A percentile compares a stretch with the other conserved stretches of the same genome.
These are phyloP conservation scores for Cryptosporidium meleagridis DNA, from an alignment of 169 alveolate species.

Conservation along the genomic window DNA sequence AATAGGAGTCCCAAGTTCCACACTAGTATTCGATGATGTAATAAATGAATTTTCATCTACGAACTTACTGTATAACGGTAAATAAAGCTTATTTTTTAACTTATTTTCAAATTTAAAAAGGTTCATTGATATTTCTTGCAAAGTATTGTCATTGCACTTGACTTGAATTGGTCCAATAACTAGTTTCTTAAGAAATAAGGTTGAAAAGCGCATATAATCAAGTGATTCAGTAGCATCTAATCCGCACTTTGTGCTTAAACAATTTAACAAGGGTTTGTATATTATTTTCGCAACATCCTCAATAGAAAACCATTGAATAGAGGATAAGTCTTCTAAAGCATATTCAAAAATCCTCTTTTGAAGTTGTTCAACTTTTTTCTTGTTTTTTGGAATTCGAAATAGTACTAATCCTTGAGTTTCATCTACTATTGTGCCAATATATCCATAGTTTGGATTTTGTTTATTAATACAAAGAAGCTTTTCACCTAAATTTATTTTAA, in stretches of 20 bases:
- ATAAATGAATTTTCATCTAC: conserved; percentile 7
- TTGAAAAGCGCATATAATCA: conserved; percentile 18
- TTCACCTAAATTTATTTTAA: not conserved
- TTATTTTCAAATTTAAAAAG: conserved; percentile 6
- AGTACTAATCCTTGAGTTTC: not conserved
- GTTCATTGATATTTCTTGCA: conserved; percentile 44
- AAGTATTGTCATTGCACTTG: conserved; percentile 15
- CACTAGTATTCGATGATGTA: conserved; percentile 26
- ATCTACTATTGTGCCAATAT: not conserved
- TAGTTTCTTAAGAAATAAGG: not conserved
- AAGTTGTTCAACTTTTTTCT: not conserved
- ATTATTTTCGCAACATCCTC: conserved; percentile 28
- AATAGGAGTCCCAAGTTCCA: conserved; percentile 24
- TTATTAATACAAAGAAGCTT: conserved; percentile 16
- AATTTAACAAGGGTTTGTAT: conserved; percentile 11
- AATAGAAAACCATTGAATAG: conserved; percentile 45
- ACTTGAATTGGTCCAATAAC: conserved; percentile 34
- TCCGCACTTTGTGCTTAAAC: conserved; percentile 8
- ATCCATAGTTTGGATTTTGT: conserved; percentile 6
- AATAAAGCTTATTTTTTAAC: not conserved
- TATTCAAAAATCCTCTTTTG: conserved; percentile 32
- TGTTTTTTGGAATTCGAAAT: conserved; percentile 1
- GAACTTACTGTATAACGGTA: conserved; percentile 28
- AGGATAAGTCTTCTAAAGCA: conserved; percentile 36
- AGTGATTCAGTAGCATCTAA: conserved; percentile 6